Evolutionary conservation across 2,329 filamentous ascomycete species (phyloP), one percentile per base, ranked within the genome.

Genomic region (Ilyonectria mors-panacis): DNA sequence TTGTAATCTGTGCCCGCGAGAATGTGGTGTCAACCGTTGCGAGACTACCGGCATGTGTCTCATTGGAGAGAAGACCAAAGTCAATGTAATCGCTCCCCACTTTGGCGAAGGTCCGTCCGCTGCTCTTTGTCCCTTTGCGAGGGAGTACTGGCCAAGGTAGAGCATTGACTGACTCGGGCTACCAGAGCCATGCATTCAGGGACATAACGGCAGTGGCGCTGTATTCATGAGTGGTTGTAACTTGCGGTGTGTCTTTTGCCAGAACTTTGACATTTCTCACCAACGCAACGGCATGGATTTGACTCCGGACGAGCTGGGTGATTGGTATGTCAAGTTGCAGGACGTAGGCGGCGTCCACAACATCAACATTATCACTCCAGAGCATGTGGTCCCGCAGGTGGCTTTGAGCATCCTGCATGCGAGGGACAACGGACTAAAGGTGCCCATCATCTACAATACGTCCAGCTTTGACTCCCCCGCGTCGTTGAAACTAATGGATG

Each of bases 361-460:
- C 78, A 95, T 97, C 85, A 96, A 97, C 78, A 88, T 95, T 23
- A 88, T 97, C 65, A 97, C 93, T 0, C 93, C 94, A 0, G 94
- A 97, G 77, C 94, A 97, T 78, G 92, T 97, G 19, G 93, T 94
- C 4, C 93, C 94, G 0, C 94, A 96, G 78, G 92, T 96, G 10
- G 93, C 89, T 1, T 83, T 96, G 35, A 91, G 91, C 15, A 93
- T 96, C 72, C 83, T 97, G 26, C 87, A 92, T 68, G 93, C 93
- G 0, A 86, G 88, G 53, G 89, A 93, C 28, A 83, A 91, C 39
- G 93, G 93, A 0, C 81, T 96, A 10, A 86, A 82, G 4, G 75
- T 95, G 12, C 93, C 93, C 2, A 91, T 97, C 72, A 86, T 97
- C 37, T 96, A 97, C 85, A 97, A 97, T 76, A 95, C 93, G 0